Conservation (phyloP, 441 rosid species). For the Pelargonium myrrhifolium region DNA sequence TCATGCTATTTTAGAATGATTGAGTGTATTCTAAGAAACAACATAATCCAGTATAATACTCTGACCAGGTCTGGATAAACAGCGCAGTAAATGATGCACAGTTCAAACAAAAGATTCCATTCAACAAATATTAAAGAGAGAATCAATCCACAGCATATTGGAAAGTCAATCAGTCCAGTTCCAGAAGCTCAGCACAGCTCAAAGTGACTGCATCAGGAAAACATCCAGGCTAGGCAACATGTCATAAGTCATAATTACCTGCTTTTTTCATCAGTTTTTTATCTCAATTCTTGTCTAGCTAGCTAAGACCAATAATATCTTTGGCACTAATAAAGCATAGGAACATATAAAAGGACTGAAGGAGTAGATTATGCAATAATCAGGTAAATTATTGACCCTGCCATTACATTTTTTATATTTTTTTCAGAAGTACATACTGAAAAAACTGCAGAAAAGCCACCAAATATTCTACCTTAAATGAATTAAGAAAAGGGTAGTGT, state of each 20-base stretch:
- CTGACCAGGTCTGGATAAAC: not conserved
- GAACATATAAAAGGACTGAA: too few relatives aligned
- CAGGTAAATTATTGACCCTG: not conserved
- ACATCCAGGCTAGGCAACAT: constrained; percentile 27
- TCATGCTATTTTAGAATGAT: not conserved
- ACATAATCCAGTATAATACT: not conserved
- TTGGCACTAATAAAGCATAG: too few relatives aligned
- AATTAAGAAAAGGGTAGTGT: too few relatives aligned
- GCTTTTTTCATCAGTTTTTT: constrained; percentile 37
- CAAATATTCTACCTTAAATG: too few relatives aligned
- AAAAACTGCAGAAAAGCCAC: too few relatives aligned
- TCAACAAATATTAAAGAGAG: constrained; percentile 19
- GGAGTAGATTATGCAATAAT: not conserved
- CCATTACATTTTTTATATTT: not conserved
- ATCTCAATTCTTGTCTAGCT: constrained; percentile 25
- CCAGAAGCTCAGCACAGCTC: constrained; percentile 35
- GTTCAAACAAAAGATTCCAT: not conserved
- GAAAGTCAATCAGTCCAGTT: constrained; percentile 28
- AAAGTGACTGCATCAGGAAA: constrained; percentile 34
- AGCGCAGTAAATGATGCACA: not conserved
- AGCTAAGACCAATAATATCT: too few relatives aligned
- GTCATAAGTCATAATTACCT: constrained; percentile 40
- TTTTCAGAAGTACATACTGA: too few relatives aligned
- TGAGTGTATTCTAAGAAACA: not conserved
- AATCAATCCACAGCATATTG: constrained; percentile 32